phyloP scores from a whole-genome alignment of 352 stramenopile genomes.

The Pythium pyrilobum region DNA sequence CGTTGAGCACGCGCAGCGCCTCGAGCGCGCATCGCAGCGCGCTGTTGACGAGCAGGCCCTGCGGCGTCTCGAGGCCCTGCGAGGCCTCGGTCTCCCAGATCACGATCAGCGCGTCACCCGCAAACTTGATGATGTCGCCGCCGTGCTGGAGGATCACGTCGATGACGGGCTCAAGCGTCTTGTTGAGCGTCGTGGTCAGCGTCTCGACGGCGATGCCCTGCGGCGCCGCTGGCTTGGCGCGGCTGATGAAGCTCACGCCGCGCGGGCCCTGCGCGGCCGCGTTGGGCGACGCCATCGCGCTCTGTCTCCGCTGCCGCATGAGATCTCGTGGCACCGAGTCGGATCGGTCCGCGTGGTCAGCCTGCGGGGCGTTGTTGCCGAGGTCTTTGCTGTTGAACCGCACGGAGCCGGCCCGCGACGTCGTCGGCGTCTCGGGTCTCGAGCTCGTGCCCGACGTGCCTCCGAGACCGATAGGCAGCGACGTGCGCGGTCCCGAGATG shows the following conservation, averaged over 20 bases:
- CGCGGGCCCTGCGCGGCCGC: neutral
- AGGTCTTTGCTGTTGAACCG: slow-evolving; percentile 4
- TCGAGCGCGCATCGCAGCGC: slow-evolving; percentile 55
- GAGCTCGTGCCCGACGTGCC: too few relatives aligned
- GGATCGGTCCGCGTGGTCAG: slow-evolving; percentile 11
- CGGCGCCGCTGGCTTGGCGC: slow-evolving; percentile 37
- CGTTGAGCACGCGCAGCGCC: slow-evolving; percentile 38
- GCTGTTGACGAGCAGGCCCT: slow-evolving; percentile 49
- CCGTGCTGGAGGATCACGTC: slow-evolving; percentile 67
- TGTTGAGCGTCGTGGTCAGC: slow-evolving; percentile 71
- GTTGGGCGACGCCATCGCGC: slow-evolving; percentile 3
- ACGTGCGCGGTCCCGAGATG: neutral
- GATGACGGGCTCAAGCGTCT: slow-evolving; percentile 74
- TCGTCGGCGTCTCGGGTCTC: neutral
- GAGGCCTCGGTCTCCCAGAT: slow-evolving; percentile 74
- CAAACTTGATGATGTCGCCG: slow-evolving; percentile 84
- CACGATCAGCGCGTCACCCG: slow-evolving; percentile 72
- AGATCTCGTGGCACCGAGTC: slow-evolving; percentile 24
- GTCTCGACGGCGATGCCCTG: slow-evolving; percentile 68
- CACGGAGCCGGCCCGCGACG: neutral
- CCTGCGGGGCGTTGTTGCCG: slow-evolving; percentile 1
- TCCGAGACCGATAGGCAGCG: slow-evolving; percentile 11
- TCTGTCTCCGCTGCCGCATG: slow-evolving; percentile 39
- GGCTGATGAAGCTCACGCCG: slow-evolving; percentile 39
- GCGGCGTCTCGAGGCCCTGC: slow-evolving; percentile 22